A percentile compares a stretch with the other conserved stretches of the same genome.
Evolutionary conservation across 371 early-diverging fungal genomes (phyloP).

Genomic region (Rhizopus delemar): DNA sequence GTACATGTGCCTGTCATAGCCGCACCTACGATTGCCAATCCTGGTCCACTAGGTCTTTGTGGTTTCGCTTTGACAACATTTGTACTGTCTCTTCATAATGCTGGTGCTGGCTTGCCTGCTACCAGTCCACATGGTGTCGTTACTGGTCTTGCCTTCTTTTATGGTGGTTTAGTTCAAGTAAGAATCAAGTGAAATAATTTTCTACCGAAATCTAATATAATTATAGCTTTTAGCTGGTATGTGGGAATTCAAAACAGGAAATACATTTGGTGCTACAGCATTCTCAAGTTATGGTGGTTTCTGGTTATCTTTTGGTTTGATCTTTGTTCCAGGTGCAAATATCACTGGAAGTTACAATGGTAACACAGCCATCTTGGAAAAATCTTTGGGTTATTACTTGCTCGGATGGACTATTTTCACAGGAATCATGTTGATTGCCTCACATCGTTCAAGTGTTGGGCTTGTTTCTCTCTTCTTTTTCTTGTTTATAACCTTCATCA

Average conservation of each 20-base stretch:
- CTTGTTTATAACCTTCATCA: conserved; percentile 66
- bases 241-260: conserved; percentile 74
- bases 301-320: conserved; percentile 71
- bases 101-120: conserved; percentile 64
- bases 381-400: conserved; percentile 71
- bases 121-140: conserved; percentile 60
- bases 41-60: conserved; percentile 75
- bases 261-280: conserved; percentile 85
- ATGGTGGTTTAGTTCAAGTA: conserved; percentile 80
- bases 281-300: conserved; percentile 76
- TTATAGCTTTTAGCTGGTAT: conserved; percentile 68
- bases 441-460: conserved; percentile 63
- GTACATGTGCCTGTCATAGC: conserved; percentile 20
- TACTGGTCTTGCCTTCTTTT: conserved; percentile 73
- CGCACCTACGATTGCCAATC: conserved; percentile 59
- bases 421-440: conserved; percentile 68
- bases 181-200: neutral
- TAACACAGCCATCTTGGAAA: conserved; percentile 46
- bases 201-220: conserved; percentile 1
- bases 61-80: conserved; percentile 79
- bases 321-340: conserved; percentile 58
- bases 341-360: conserved; percentile 43
- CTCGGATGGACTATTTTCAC: conserved; percentile 73
- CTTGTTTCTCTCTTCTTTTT: conserved; percentile 65
- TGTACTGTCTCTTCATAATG: conserved; percentile 68